Conservation (phyloP, 169 alveolate genomes). For the Plasmodium knowlesi region DNA sequence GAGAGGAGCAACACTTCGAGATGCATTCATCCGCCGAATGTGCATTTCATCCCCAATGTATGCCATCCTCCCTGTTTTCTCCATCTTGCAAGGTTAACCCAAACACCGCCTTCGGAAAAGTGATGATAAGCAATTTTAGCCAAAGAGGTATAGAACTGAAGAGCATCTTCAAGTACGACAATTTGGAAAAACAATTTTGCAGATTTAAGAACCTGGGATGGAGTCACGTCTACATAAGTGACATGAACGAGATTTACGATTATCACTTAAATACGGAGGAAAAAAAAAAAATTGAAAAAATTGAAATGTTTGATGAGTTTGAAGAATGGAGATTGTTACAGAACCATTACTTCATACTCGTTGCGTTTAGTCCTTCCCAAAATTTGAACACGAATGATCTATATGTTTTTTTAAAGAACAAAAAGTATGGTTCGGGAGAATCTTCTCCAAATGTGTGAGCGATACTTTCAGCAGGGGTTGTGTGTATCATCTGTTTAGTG, state of each 20-base stretch:
- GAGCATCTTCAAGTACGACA: conserved; percentile 65
- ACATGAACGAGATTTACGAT: conserved; percentile 78
- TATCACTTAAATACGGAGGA: conserved; percentile 66
- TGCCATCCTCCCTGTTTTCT: background rate
- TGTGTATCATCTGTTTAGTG: background rate
- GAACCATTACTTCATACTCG: conserved; percentile 69
- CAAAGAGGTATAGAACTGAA: conserved; percentile 55
- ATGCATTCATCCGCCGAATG: background rate
- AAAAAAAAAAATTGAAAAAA: conserved; percentile 75
- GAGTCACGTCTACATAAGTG: conserved; percentile 75
- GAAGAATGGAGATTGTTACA: conserved; percentile 84
- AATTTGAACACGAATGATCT: conserved; percentile 3
- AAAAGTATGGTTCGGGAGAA: background rate
- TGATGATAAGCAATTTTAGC: conserved; percentile 62
- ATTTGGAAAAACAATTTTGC: conserved; percentile 19
- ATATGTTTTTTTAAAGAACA: conserved; percentile 23
- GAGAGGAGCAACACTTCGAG: background rate
- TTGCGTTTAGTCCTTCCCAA: conserved; percentile 54
- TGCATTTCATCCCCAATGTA: no score
- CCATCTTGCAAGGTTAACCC: conserved; percentile 50
- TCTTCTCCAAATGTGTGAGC: background rate
- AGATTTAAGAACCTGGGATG: conserved; percentile 74
- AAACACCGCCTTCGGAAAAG: conserved; percentile 68
- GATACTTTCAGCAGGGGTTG: background rate
- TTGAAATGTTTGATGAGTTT: conserved; percentile 82